Conservation (phyloP, 345 rosid genomes). For the Psidium friedrichsthalianum region DNA sequence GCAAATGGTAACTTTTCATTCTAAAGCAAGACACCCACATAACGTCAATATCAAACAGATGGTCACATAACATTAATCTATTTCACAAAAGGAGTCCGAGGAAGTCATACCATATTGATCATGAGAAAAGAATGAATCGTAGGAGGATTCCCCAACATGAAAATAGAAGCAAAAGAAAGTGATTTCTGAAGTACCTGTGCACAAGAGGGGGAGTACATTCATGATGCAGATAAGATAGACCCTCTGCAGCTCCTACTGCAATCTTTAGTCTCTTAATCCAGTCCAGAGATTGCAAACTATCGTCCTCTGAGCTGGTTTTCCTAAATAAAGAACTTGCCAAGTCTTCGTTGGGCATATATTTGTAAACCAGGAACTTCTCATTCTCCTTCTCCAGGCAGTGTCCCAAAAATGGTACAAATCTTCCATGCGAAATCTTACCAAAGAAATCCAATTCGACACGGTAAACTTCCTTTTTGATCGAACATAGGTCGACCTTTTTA, state of each 20-base stretch:
- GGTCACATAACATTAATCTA: background rate
- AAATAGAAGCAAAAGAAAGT: background rate
- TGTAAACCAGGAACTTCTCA: conserved; percentile 75
- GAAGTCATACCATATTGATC: background rate
- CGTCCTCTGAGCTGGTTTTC: conserved; percentile 52
- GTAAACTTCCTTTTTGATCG: conserved; percentile 45
- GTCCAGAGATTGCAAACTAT: conserved; percentile 74
- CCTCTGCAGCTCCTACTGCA: conserved; percentile 95
- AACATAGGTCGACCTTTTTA: conserved; percentile 53
- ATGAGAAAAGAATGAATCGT: background rate
- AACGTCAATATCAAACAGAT: background rate
- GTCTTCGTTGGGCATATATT: conserved; percentile 83
- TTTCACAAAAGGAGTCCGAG: background rate
- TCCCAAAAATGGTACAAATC: conserved; percentile 81
- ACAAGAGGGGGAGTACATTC: conserved; percentile 84
- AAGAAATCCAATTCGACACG: conserved; percentile 71
- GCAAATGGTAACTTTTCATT: background rate
- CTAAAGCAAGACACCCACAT: background rate
- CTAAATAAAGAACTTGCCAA: conserved; percentile 66
- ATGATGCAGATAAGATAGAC: conserved; percentile 74
- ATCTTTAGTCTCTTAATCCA: conserved; percentile 98
- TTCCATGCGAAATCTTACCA: conserved; percentile 61
- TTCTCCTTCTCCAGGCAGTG: conserved; percentile 75
- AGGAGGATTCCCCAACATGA: background rate
- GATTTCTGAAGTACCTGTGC: conserved; percentile 55